A percentile compares a stretch with the other conserved stretches of the same genome.
These are phyloP conservation scores for Tolypocladium amazonense DNA, from an alignment of 2,329 filamentous ascomycete species.

Conservation along the genomic window DNA sequence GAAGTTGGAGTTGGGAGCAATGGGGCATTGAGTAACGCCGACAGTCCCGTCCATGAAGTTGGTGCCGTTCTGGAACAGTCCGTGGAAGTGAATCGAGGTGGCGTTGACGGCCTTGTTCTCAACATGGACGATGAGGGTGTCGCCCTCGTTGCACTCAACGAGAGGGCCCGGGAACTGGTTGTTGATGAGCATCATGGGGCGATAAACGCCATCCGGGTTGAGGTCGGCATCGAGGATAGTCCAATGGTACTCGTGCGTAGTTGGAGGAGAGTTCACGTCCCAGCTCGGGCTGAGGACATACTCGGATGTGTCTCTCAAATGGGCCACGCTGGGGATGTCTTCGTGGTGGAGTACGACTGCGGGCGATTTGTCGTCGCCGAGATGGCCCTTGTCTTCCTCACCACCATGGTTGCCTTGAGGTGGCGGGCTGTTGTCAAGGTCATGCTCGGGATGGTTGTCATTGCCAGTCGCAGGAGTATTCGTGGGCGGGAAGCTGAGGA, in stretches of 20 bases:
- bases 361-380: not conserved
- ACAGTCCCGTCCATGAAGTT: constrained; percentile 65
- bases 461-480: not conserved
- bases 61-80: constrained; percentile 66
- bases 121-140: constrained; percentile 58
- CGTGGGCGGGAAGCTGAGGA: constrained; percentile 9
- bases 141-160: constrained; percentile 63
- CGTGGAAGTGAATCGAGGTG: constrained; percentile 66
- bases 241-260: constrained; percentile 49
- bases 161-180: constrained; percentile 64
- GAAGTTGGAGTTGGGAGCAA: constrained; percentile 51
- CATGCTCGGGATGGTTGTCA: not conserved
- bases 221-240: constrained; percentile 44
- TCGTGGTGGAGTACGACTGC: constrained; percentile 13
- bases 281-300: constrained; percentile 48
- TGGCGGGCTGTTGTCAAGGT: not conserved
- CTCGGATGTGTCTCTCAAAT: constrained; percentile 27
- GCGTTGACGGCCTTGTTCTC: constrained; percentile 56
- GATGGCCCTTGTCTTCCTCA: not conserved
- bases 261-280: constrained; percentile 38
- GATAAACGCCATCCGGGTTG: constrained; percentile 49
- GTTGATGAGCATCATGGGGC: constrained; percentile 60
- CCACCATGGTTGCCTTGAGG: not conserved
- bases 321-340: constrained; percentile 9
- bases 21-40: constrained; percentile 56